These are phyloP conservation scores for Phytophthora foliorum DNA, from an alignment of 352 stramenopile genomes.

Conservation along the genomic window DNA sequence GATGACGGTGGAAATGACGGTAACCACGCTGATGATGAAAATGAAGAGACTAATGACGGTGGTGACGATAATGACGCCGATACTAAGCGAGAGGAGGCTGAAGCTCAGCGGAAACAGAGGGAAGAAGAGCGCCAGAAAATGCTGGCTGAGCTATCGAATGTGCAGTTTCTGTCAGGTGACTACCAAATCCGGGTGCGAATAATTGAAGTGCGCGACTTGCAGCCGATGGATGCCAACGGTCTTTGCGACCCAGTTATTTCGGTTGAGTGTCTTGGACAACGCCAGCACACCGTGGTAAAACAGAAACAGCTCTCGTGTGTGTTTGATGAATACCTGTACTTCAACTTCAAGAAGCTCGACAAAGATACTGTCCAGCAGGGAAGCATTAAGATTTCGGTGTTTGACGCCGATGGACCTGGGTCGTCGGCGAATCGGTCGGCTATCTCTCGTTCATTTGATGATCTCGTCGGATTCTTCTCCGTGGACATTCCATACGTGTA, in stretches of 20 bases:
- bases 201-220: constrained; percentile 93
- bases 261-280: constrained; percentile 85
- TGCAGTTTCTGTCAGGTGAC: constrained; percentile 84
- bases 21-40: constrained; percentile 43
- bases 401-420: constrained; percentile 76
- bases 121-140: constrained; percentile 83
- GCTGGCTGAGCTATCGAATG: constrained; percentile 74
- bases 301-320: constrained; percentile 88
- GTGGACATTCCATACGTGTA: constrained; percentile 90
- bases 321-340: constrained; percentile 93
- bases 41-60: constrained; percentile 43
- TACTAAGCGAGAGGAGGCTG: constrained; percentile 47
- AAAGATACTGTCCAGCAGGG: constrained; percentile 78
- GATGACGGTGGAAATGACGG: constrained; percentile 34
- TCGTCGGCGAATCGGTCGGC: constrained; percentile 41
- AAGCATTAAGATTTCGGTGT: constrained; percentile 85
- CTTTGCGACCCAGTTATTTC: constrained; percentile 90
- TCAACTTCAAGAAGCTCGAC: constrained; percentile 87
- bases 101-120: constrained; percentile 67
- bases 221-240: constrained; percentile 88
- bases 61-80: constrained; percentile 46
- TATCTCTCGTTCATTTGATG: constrained; percentile 53
- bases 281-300: constrained; percentile 85
- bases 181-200: constrained; percentile 90
- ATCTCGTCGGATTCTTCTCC: constrained; percentile 88